Evolutionary conservation across 345 rosid species (phyloP), one percentile per base, ranked within the genome.

Genomic region (Gossypium ekmanianum): DNA sequence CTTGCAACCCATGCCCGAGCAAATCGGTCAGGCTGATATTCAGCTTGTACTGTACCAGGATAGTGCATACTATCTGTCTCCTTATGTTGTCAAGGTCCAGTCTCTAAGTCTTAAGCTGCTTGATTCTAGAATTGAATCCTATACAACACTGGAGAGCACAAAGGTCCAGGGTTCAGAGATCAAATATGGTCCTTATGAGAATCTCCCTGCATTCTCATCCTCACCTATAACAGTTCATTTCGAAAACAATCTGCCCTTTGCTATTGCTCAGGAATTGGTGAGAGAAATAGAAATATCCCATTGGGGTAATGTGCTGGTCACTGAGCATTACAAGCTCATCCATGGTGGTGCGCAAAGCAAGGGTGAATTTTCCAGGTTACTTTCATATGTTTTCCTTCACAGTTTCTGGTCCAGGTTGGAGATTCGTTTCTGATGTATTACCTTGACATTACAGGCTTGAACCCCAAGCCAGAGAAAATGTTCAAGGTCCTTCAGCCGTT

Each of bases 221-320:
- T 75, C 87, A 4, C 98, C 97, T 3, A 76, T 93, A 17, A 89
- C 72, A 57, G 81, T 91, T 44, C 99, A 95, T 83, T 95, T 95
- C 82, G 97, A 90, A 80, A 85, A 84, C 89, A 91, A 90, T 74
- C 86, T 88, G 64, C 93, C 97, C 14, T 91, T 95, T 61, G 87
- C 94, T 77, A 90, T 89, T 72, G 97, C 97, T 68, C 76, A 74
- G 80, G 93, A 89, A 81, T 83, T 95, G 59, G 90, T 89, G 52
- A 80, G 97, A 62, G 99, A 95, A 81, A 88, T 95, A 75, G 98
- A 92, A 81, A 88, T 95, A 75, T 95, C 99, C 61, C 98, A 93
- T 17, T 95, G 99, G 99, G 99, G 99, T 61, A 89, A 90, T 54
- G 91, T 95, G 70, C 97, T 90, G 82, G 82, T 95, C 56, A 89